phyloP scores from a whole-genome alignment of 2,329 filamentous ascomycete genomes.

The Aspergillus floridensis region DNA sequence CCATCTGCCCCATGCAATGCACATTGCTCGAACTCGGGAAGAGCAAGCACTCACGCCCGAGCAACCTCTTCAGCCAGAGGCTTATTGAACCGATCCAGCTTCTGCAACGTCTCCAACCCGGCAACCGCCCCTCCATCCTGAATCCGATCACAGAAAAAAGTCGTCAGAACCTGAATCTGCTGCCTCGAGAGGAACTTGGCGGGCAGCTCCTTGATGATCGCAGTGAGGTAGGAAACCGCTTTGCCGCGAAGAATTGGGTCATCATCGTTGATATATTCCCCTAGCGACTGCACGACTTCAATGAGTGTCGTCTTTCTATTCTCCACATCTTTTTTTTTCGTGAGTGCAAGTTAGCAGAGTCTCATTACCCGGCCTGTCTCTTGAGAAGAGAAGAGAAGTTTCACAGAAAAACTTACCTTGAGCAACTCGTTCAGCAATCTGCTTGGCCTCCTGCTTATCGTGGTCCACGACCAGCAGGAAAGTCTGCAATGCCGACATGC shows the following conservation, averaged over 20 bases:
- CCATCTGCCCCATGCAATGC: background rate
- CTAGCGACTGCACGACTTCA: slow-evolving; percentile 61
- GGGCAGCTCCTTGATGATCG: slow-evolving; percentile 48
- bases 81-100: slow-evolving; percentile 58
- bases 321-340: slow-evolving; percentile 51
- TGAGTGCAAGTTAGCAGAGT: no score
- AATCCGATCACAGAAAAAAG: slow-evolving; percentile 64
- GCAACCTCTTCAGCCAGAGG: slow-evolving; percentile 55
- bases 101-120: slow-evolving; percentile 59
- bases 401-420: slow-evolving; percentile 34
- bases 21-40: background rate
- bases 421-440: slow-evolving; percentile 45
- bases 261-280: slow-evolving; percentile 66
- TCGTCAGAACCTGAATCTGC: slow-evolving; percentile 60
- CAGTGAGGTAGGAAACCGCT: slow-evolving; percentile 48
- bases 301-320: slow-evolving; percentile 60
- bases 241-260: slow-evolving; percentile 60
- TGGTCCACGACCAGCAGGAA: slow-evolving; percentile 50
- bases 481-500: slow-evolving; percentile 49
- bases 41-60: slow-evolving; percentile 46
- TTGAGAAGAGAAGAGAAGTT: slow-evolving; percentile 8
- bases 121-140: slow-evolving; percentile 61
- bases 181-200: slow-evolving; percentile 58
- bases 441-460: slow-evolving; percentile 45
- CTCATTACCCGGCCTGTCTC: no score